Evolutionary conservation across 768 basidiomycete species (phyloP), one percentile per base, ranked within the genome.

Genomic region (Mycena chlorophos): DNA sequence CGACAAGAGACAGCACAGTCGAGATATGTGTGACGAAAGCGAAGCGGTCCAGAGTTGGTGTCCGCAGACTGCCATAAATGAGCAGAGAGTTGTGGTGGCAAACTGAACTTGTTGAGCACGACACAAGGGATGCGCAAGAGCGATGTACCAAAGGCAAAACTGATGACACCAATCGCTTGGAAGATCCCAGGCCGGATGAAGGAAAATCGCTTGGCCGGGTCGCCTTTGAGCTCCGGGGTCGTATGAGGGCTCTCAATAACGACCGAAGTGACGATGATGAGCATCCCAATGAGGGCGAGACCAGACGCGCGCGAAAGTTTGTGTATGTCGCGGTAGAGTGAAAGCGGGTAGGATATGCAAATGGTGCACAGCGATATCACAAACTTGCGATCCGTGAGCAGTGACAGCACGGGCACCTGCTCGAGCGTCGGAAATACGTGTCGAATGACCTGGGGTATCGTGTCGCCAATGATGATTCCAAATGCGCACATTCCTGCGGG

Each of bases 41-140:
- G 68, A 98, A 99, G 34, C 95, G 83, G 69, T 98, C 96, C 25
- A 98, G 75, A 0, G 97, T 98, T 6, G 97, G 97, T 5, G 91
- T 96, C 40, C 84, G 83, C 67, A 99, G 74, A 64, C 89, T 91
- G 46, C 95, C 94, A 65, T 98, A 99, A 63, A 99, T 98, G 61
- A 98, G 80, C 51, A 98, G 83, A 8, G 94, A 94, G 69, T 99
- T 99, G 71, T 98, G 97, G 70, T 99, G 96, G 68, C 95, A 97
- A 20, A 97, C 95, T 82, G 2, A 56, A 17, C 5, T 20, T 20
- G 50, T 53, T 27, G 16, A 51, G 28, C 55, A 20, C 60, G 46
- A 27, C 34, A 12, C 29, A 25, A 30, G 31, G 25, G 13, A 42
- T 5, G 23, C 31, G 34, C n/a, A 29, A 40, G 17, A 26, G 22